A percentile compares a stretch with the other conserved stretches of the same genome.
Conservation (phyloP, 2,329 filamentous ascomycete species). For the Diaporthe amygdali region DNA sequence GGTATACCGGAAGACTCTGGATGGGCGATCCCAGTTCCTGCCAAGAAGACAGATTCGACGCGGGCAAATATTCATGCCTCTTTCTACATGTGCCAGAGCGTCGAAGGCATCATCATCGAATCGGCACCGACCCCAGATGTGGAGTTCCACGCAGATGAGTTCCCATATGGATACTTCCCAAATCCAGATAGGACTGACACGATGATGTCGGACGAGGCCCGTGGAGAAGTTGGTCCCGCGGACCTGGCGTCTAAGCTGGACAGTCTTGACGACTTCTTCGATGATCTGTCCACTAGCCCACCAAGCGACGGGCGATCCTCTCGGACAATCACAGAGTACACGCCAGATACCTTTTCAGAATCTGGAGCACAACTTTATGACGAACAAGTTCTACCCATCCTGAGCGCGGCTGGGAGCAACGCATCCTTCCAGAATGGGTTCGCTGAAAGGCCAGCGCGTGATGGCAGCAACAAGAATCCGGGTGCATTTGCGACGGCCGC, state of each 20-base stretch:
- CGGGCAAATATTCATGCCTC: constrained; percentile 93
- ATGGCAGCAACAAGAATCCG: constrained; percentile 67
- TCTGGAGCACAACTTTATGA: constrained; percentile 86
- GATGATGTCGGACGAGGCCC: constrained; percentile 87
- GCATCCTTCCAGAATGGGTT: constrained; percentile 89
- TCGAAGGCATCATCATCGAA: constrained; percentile 62
- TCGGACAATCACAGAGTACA: constrained; percentile 68
- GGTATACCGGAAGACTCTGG: constrained; percentile 95
- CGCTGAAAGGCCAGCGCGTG: constrained; percentile 55
- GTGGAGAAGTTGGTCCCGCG: constrained; percentile 75
- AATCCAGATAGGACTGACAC: constrained; percentile 78
- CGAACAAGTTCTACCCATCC: constrained; percentile 87
- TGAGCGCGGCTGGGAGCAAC: constrained; percentile 74
- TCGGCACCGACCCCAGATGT: constrained; percentile 80
- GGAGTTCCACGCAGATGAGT: constrained; percentile 91
- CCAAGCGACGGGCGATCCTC: constrained; percentile 68
- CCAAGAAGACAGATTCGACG: constrained; percentile 85
- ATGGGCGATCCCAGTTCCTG: constrained; percentile 94
- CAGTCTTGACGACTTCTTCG: constrained; percentile 82
- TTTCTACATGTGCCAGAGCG: constrained; percentile 88
- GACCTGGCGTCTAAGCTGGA: constrained; percentile 84
- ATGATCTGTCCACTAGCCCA: constrained; percentile 67
- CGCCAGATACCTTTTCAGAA: constrained; percentile 66
- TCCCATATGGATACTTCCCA: constrained; percentile 80
- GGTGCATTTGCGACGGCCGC: constrained; percentile 58